Conservation (phyloP, 345 rosid species). For the Hibiscus trionum region DNA sequence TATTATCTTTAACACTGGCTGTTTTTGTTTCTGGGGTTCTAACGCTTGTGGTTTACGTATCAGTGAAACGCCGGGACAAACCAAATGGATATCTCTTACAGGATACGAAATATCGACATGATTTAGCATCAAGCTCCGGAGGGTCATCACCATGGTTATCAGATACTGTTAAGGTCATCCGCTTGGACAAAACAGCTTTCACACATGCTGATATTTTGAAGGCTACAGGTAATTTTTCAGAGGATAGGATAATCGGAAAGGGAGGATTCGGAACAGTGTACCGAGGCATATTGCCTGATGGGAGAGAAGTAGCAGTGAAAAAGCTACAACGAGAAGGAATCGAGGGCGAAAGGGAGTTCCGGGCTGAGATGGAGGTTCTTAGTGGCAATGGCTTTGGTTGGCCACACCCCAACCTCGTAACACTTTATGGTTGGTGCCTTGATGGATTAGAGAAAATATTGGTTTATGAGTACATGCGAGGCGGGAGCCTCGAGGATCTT, state of each 20-base stretch:
- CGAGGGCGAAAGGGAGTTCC: conserved; percentile 84
- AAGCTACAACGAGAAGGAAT: conserved; percentile 76
- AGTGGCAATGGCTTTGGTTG: conserved; percentile 69
- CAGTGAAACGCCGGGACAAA: conserved; percentile 32
- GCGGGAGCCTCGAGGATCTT: conserved; percentile 83
- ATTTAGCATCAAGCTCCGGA: conserved; percentile 48
- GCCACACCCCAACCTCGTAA: conserved; percentile 90
- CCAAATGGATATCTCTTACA: conserved; percentile 39
- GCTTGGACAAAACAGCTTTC: conserved; percentile 66
- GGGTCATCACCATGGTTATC: conserved; percentile 72
- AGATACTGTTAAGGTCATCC: conserved; percentile 66
- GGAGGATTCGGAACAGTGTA: conserved; percentile 91
- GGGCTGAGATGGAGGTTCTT: conserved; percentile 90
- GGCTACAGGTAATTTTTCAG: conserved; percentile 73
- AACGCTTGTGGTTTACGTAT: conserved; percentile 30
- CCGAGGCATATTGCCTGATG: conserved; percentile 67
- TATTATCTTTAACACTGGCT: conserved; percentile 30
- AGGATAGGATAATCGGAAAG: conserved; percentile 64
- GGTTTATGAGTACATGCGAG: conserved; percentile 86
- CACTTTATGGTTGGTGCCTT: conserved; percentile 88
- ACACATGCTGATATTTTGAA: conserved; percentile 73
- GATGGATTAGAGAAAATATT: conserved; percentile 65
- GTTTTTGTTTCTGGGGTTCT: conserved; percentile 41
- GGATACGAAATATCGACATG: conserved; percentile 41
- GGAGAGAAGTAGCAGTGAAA: conserved; percentile 85